phyloP scores from a whole-genome alignment of 176 grass and related monocot genomes.

The Oryza coarctata region DNA sequence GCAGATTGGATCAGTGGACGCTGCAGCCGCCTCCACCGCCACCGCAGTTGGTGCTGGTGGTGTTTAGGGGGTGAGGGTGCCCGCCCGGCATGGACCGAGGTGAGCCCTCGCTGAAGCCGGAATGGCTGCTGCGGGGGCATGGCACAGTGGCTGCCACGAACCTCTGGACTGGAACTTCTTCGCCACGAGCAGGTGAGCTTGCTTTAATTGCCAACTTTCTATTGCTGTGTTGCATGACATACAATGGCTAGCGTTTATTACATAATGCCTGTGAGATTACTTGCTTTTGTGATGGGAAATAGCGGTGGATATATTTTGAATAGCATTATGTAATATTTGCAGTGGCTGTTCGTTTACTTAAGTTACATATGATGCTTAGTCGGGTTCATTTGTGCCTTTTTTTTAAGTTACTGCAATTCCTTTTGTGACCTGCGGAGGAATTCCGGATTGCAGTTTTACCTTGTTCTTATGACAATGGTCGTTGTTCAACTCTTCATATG shows the following conservation, averaged over 20 bases:
- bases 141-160: neutral
- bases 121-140: constrained; percentile 52
- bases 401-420: neutral
- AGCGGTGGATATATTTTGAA: neutral
- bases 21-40: constrained; percentile 8
- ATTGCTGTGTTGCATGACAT: neutral
- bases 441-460: neutral
- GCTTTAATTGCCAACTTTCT: neutral
- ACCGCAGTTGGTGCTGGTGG: neutral
- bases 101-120: constrained; percentile 65
- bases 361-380: neutral
- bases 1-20: constrained; percentile 39
- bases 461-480: neutral
- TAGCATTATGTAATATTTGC: neutral
- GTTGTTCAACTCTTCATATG: neutral
- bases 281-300: neutral
- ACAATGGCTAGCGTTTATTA: neutral
- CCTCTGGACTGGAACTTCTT: constrained; percentile 42
- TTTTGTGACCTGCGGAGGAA: neutral
- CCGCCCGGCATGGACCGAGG: constrained; percentile 49
- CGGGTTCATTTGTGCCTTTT: neutral
- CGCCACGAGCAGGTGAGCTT: constrained; percentile 42
- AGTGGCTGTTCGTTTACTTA: neutral
- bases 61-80: constrained; percentile 32
- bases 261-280: neutral